Evolutionary conservation across 2,329 filamentous ascomycete genomes (phyloP).

Genomic region (Colletotrichum truncatum): DNA sequence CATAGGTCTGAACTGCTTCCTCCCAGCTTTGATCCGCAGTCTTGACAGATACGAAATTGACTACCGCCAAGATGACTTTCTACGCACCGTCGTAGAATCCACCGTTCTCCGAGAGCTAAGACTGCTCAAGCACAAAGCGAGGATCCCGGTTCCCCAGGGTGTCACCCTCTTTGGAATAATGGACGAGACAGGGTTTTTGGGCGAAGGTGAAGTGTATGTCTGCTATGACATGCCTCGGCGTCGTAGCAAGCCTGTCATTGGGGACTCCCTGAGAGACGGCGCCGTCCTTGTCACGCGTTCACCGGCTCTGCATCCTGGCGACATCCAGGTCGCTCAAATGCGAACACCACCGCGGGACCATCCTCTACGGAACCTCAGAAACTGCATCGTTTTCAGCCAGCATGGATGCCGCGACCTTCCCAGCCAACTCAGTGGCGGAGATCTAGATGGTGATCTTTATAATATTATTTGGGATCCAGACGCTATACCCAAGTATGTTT

Average conservation of each 20-base stretch:
- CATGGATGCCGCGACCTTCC: slow-evolving; percentile 78
- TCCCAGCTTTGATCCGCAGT: slow-evolving; percentile 70
- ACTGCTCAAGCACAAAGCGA: slow-evolving; percentile 79
- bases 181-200: slow-evolving; percentile 78
- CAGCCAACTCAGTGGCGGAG: slow-evolving; percentile 81
- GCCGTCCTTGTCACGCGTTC: slow-evolving; percentile 77
- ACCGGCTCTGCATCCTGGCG: slow-evolving; percentile 83
- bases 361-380: slow-evolving; percentile 69
- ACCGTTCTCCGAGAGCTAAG: slow-evolving; percentile 76
- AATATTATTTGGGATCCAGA: slow-evolving; percentile 78
- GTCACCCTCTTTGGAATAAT: slow-evolving; percentile 85
- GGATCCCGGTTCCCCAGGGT: slow-evolving; percentile 76
- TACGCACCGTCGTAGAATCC: slow-evolving; percentile 76
- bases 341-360: slow-evolving; percentile 68
- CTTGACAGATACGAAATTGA: slow-evolving; percentile 67
- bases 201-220: slow-evolving; percentile 75
- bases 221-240: slow-evolving; percentile 47
- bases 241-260: slow-evolving; percentile 31
- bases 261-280: slow-evolving; percentile 44
- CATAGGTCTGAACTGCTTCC: slow-evolving; percentile 67
- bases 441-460: slow-evolving; percentile 86
- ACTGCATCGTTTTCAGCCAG: slow-evolving; percentile 83
- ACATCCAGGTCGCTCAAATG: slow-evolving; percentile 74
- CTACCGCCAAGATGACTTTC: slow-evolving; percentile 74
- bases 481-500: slow-evolving; percentile 53